Base-by-base conservation (phyloP, 306 rosid genomes). In the Cyamopsis tetragonoloba region DNA sequence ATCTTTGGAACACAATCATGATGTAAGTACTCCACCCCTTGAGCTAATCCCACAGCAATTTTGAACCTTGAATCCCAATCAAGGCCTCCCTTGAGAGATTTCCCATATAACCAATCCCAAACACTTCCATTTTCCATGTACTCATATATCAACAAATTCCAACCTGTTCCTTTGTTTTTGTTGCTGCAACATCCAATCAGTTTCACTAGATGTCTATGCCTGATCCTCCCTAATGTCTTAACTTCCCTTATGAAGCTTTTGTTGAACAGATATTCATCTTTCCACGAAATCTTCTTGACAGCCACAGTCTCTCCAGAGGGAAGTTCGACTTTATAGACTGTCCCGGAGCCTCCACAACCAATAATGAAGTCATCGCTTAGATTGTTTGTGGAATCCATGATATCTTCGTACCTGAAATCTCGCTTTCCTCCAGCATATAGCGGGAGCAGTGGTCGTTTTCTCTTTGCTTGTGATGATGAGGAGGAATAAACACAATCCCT, bases 281-380 rank as follows among this genome's bases (percentile, higher is more conserved):
- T 93, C 38, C 58, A 56, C 12, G 76, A 81, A 17, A 93, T 88
- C 77, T 80, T 93, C 87, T 93, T 93, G 19, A 83, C 92, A 6
- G 99, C 99, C 22, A 93, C 79, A 0, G 68, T 88, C 50, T 93
- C 96, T 27, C 96, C 86, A 0, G 71, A 60, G 44, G 78, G 48
- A 8, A 90, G 54, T 69, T 88, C 90, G 6, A 90, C 97, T 81
- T 77, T 81, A 79, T 88, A 93, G 58, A 93, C 79, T 51, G 92
- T 82, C 28, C 97, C 99, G 0, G 99, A 93, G 13, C 97, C 99
- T 37, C 99, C 99, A 0, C 86, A 72, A 7, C 99, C 99, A 7
- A 93, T 82, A 7, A 90, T 69, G 81, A 81, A 90, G 55, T 93
- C 92, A 0, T 83, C 82, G 32, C 95, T 88, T 30, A 93, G 83